Evolutionary conservation across 2,329 filamentous ascomycete species (phyloP), one percentile per base, ranked within the genome.

Genomic region (Amesomyces nigricolor): DNA sequence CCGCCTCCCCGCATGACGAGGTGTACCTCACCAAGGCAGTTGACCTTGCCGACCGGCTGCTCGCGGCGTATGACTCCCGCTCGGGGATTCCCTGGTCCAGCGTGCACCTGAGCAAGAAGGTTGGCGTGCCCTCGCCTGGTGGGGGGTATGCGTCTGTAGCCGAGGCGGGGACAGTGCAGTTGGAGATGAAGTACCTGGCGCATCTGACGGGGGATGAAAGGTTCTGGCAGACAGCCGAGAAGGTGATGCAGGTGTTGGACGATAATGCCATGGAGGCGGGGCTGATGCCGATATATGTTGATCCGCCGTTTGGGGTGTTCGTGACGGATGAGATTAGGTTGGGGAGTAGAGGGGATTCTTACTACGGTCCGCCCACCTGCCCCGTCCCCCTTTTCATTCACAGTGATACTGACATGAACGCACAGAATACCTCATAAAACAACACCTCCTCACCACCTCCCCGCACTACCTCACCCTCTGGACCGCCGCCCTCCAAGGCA

Each of bases 381-480:
- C n/a, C n/a, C n/a, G n/a, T n/a, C n/a, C n/a, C n/a, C n/a, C n/a
- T n/a, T n/a, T n/a, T n/a, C n/a, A n/a, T n/a, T n/a, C n/a, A n/a
- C n/a, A n/a, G n/a, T n/a, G n/a, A n/a, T n/a, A n/a, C n/a, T n/a
- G n/a, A n/a, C n/a, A n/a, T n/a, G n/a, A n/a, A n/a, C n/a, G n/a
- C n/a, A n/a, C n/a, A n/a, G 50, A 99, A 73, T 97, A 99, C 70
- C 82, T 99, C 49, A 95, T 97, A 76, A 99, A 99, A 74, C 94
- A 99, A 70, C 96, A 95, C 68, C 78, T 96, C 16, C 94, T 99
- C 71, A 97, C 94, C 9, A 97, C 94, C 9, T 88, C 88, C 51
- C 83, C 87, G 68, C 78, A 91, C 66, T 99, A 99, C 71, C 78
- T 86, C 61, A 88, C 94, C 14, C 88, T 99, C 84, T 99, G 94